A percentile compares a stretch with the other conserved stretches of the same genome.
Conservation (phyloP, 2,329 filamentous ascomycete species). For the Davidsoniella virescens region DNA sequence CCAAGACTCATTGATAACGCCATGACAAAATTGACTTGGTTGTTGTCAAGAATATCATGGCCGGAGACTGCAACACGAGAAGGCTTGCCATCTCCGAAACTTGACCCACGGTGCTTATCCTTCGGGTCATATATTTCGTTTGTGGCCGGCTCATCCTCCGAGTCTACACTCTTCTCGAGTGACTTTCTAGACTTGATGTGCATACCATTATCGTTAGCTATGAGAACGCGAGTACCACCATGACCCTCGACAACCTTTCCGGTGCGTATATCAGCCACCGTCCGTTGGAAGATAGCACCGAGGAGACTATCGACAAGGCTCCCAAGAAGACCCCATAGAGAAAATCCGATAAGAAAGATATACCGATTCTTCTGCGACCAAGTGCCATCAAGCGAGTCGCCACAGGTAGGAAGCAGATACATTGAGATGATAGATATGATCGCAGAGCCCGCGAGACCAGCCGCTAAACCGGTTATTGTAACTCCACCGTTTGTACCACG, state of each 20-base stretch:
- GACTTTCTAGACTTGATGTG: conserved; percentile 13
- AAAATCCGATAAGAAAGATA: conserved; percentile 39
- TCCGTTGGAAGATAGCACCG: conserved; percentile 70
- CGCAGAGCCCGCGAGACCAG: conserved; percentile 58
- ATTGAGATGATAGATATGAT: conserved; percentile 51
- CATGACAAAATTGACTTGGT: conserved; percentile 90
- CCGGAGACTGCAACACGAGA: conserved; percentile 50
- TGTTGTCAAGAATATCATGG: conserved; percentile 74
- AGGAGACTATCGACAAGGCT: conserved; percentile 78
- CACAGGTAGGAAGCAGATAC: conserved; percentile 54
- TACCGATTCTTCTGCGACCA: conserved; percentile 34
- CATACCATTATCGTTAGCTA: conserved; percentile 21
- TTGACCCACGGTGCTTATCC: conserved; percentile 33
- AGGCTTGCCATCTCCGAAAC: conserved; percentile 39
- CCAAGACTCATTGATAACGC: conserved; percentile 64
- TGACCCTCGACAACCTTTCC: conserved; percentile 83
- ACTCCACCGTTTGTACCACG: conserved; percentile 90
- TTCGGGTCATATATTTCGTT: conserved; percentile 31
- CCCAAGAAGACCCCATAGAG: conserved; percentile 58
- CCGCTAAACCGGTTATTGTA: conserved; percentile 54
- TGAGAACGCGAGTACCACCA: conserved; percentile 47
- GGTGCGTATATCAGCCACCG: conserved; percentile 65
- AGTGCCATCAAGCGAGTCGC: conserved; percentile 27
- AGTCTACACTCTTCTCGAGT: conserved; percentile 14
- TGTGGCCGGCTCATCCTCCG: conserved; percentile 20